Conservation (phyloP, 805 yeast genomes). For the Millerozyma miso region DNA sequence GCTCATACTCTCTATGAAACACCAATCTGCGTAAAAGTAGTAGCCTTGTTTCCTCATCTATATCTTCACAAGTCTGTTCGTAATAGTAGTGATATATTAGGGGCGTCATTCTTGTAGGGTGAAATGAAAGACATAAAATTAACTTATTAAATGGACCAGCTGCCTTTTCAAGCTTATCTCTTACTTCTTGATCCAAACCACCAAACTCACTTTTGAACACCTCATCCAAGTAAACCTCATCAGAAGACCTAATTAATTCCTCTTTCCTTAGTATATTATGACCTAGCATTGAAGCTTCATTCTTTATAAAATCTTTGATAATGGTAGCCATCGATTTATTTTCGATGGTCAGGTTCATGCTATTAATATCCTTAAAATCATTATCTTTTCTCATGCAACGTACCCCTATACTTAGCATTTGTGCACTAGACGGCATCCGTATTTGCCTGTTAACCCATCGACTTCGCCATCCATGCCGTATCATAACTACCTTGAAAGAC, state of each 20-base stretch:
- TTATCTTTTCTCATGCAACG: not conserved
- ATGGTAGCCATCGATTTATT: slow-evolving; percentile 5
- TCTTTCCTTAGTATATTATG: slow-evolving; percentile 1
- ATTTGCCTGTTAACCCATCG: not conserved
- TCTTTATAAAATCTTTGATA: slow-evolving; percentile 5
- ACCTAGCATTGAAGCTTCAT: slow-evolving; percentile 5
- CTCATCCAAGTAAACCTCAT: not conserved
- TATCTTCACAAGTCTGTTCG: slow-evolving; percentile 11
- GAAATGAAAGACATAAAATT: slow-evolving; percentile 24
- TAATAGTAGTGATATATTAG: slow-evolving; percentile 18
- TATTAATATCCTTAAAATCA: slow-evolving; percentile 3
- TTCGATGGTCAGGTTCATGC: slow-evolving; percentile 1
- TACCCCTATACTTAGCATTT: not conserved
- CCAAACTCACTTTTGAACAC: slow-evolving; percentile 1
- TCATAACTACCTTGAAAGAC: slow-evolving; percentile 2
- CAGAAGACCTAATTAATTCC: not conserved
- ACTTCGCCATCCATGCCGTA: slow-evolving; percentile 6
- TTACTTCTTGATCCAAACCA: slow-evolving; percentile 6
- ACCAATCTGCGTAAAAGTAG: slow-evolving; percentile 24
- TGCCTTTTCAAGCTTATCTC: slow-evolving; percentile 15
- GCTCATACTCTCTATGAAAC: slow-evolving; percentile 27
- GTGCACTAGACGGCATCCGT: not conserved
- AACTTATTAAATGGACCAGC: slow-evolving; percentile 29
- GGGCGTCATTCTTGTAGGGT: slow-evolving; percentile 30
- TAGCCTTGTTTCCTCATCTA: slow-evolving; percentile 16